phyloP scores from a whole-genome alignment of 495 filamentous ascomycete species.

The Cryomyces minteri region DNA sequence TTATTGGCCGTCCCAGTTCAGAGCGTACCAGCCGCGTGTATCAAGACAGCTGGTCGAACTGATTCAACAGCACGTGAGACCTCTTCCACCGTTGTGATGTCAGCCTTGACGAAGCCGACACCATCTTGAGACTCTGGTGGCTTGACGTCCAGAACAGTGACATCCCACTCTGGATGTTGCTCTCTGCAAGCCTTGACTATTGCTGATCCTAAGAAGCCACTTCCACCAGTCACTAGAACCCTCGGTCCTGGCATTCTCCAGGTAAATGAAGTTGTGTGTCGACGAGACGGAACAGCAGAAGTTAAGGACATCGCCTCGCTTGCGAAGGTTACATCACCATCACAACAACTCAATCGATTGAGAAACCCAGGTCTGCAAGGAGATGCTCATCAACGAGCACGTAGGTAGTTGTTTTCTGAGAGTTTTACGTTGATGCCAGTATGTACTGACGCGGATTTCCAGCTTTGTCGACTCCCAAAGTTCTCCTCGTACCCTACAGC shows the following conservation, averaged over 20 bases:
- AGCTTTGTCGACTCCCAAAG: slow-evolving; percentile 47
- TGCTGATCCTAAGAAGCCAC: slow-evolving; percentile 19
- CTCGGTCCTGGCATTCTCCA: background rate
- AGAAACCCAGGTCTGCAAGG: too few species aligned
- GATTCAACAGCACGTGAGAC: slow-evolving; percentile 11
- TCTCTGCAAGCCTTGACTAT: slow-evolving; percentile 14
- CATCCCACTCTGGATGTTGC: slow-evolving; percentile 7
- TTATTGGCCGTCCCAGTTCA: slow-evolving; percentile 3
- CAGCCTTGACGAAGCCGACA: slow-evolving; percentile 10
- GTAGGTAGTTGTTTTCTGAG: background rate
- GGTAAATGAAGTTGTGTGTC: background rate
- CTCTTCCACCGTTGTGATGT: slow-evolving; percentile 9
- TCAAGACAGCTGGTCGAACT: background rate
- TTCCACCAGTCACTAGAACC: slow-evolving; percentile 21
- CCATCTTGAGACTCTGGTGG: slow-evolving; percentile 4
- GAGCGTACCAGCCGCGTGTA: too few species aligned
- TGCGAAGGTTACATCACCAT: too few species aligned
- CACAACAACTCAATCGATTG: too few species aligned
- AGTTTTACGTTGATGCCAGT: background rate
- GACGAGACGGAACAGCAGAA: background rate
- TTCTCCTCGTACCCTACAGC: slow-evolving; percentile 72
- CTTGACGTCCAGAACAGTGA: slow-evolving; percentile 18
- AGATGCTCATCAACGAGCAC: background rate
- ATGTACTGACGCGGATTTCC: background rate
- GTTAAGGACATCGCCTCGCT: background rate